Evolutionary conservation across 202 grass and related monocot genomes (phyloP).

Genomic region (Tripidium arundinaceum): DNA sequence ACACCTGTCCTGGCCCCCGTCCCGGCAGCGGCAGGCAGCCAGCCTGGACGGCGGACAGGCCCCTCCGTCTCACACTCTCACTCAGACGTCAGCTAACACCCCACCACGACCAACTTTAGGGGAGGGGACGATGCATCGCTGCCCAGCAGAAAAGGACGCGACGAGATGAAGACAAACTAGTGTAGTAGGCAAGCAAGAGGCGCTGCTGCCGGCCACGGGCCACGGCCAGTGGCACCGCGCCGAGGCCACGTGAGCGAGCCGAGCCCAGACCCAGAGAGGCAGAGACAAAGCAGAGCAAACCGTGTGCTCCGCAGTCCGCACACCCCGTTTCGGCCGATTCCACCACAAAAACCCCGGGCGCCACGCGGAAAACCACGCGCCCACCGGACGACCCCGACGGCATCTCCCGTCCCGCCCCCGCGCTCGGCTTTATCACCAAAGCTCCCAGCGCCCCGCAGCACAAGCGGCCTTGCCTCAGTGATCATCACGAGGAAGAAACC

Average conservation of each 20-base stretch:
- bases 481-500: not conserved
- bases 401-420: not conserved
- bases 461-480: not conserved
- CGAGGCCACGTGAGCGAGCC: too few species aligned
- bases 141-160: not conserved
- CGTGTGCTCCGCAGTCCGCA: slow-evolving; percentile 23
- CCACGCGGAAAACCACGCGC: slow-evolving; percentile 24
- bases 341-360: slow-evolving; percentile 12
- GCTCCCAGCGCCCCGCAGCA: not conserved
- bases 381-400: not conserved
- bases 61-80: too few species aligned
- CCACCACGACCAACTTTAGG: not conserved
- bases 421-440: slow-evolving; percentile 2
- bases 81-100: not conserved
- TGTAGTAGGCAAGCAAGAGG: not conserved
- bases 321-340: not conserved
- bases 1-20: not conserved
- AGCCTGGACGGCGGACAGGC: too few species aligned
- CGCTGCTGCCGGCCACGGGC: not conserved
- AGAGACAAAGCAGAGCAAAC: not conserved
- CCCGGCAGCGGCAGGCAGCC: not conserved
- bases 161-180: not conserved
- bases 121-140: not conserved
- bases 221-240: not conserved
- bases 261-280: not conserved